phyloP scores from a whole-genome alignment of 2,329 filamentous ascomycete genomes.

The Magnaporthales sp. region DNA sequence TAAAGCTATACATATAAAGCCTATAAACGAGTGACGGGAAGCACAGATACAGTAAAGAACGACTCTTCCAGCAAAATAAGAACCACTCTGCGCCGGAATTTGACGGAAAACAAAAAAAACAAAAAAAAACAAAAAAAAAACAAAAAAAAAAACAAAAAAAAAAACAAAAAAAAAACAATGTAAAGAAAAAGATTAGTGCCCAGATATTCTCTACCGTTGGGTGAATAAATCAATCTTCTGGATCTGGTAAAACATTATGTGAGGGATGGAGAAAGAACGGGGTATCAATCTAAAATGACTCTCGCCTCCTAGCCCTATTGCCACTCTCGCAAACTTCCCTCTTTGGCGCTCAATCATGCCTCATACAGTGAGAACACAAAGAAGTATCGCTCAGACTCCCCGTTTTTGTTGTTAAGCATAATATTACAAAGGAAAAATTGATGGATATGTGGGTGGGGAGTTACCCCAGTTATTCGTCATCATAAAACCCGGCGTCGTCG shows the following conservation, averaged over 20 bases:
- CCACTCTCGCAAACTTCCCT: background rate
- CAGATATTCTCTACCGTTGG: background rate
- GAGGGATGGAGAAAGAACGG: background rate
- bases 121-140: background rate
- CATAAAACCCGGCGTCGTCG: conserved; percentile 52
- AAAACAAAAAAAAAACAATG: background rate
- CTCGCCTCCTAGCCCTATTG: background rate
- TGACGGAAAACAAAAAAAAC: no score
- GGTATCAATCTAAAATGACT: conserved; percentile 2
- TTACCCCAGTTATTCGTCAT: conserved; percentile 27
- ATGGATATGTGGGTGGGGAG: background rate
- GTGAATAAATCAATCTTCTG: background rate
- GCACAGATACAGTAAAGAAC: background rate
- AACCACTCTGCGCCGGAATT: background rate
- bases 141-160: background rate
- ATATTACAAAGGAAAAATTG: conserved; percentile 2
- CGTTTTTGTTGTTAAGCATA: background rate
- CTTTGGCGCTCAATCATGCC: background rate
- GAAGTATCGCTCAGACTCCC: background rate
- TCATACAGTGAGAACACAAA: background rate
- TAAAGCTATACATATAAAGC: background rate
- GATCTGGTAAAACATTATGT: background rate
- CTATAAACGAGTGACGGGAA: background rate
- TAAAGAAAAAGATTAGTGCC: background rate
- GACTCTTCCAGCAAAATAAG: background rate